Evolutionary conservation across 2,329 filamentous ascomycete species (phyloP).

Genomic region (Claviceps sorghi): DNA sequence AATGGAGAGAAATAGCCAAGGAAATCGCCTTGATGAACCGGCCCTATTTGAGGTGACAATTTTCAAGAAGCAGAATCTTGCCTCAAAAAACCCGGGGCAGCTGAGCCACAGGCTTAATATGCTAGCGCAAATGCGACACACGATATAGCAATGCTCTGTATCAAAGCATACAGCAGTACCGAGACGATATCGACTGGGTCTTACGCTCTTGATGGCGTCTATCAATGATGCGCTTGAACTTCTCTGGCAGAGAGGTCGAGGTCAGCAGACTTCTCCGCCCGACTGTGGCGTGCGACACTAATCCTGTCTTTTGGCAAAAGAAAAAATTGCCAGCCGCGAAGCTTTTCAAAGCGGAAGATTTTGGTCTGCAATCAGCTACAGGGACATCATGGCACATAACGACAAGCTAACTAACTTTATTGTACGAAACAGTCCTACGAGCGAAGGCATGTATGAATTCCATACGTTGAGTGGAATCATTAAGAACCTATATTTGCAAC

Average conservation of each 20-base stretch:
- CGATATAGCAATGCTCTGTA: not conserved
- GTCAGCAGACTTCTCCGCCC: not conserved
- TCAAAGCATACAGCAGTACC: not conserved
- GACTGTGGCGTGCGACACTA: not conserved
- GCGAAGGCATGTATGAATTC: not conserved
- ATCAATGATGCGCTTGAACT: not conserved
- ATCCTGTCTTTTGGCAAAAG: not conserved
- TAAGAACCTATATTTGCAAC: not conserved
- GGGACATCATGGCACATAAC: not conserved
- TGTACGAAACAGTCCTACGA: not conserved
- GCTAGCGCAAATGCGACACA: not conserved
- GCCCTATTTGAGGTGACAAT: slow-evolving; percentile 52
- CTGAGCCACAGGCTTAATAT: not conserved
- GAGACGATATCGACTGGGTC: not conserved
- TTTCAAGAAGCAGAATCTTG: not conserved
- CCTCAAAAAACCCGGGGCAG: not conserved
- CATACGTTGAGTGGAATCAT: not conserved
- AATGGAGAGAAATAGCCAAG: slow-evolving; percentile 77
- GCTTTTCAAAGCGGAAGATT: not conserved
- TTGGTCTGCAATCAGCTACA: not conserved
- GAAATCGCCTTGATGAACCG: slow-evolving; percentile 95
- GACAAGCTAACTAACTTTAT: not conserved
- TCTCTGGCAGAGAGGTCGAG: not conserved
- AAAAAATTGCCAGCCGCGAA: not conserved
- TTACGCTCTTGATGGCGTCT: not conserved